Percentiles rank a stretch among this genome's conserved stretches.
Conservation (phyloP, 73 alveolate genomes). For the Uronychia binucleata region DNA sequence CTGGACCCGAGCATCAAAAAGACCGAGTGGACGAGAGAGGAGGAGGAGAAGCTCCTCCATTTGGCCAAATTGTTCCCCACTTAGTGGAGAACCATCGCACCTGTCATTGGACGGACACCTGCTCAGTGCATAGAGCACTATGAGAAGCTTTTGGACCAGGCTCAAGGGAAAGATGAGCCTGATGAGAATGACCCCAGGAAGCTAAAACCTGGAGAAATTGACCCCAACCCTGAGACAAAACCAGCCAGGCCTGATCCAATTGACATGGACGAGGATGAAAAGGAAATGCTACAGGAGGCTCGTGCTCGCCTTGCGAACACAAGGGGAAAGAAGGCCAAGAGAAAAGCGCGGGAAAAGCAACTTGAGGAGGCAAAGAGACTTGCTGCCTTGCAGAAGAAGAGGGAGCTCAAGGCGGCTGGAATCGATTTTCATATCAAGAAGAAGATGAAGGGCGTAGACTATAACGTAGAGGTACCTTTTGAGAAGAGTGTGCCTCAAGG, state of each 20-base stretch:
- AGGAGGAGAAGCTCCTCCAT: conserved; percentile 98
- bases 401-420: conserved; percentile 98
- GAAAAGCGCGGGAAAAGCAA: conserved; percentile 99
- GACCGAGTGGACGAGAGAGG: conserved; percentile 99
- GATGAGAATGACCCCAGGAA: conserved; percentile 98
- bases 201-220: conserved; percentile 99
- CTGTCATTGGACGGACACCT: conserved; percentile 98
- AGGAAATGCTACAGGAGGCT: conserved; percentile 99
- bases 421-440: conserved; percentile 82
- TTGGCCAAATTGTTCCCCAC: conserved; percentile 99
- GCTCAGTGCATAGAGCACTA: conserved; percentile 98
- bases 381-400: conserved; percentile 95
- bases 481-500: conserved; percentile 91
- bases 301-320: conserved; percentile 99
- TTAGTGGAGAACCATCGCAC: conserved; percentile 99
- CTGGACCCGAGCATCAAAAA: conserved; percentile 99
- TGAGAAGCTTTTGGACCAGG: conserved; percentile 97
- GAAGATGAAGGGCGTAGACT: conserved; percentile 91
- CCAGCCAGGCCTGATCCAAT: conserved; percentile 99
- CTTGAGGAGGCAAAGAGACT: conserved; percentile 99
- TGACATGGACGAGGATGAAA: conserved; percentile 99
- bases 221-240: conserved; percentile 99
- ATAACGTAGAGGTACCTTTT: conserved; percentile 95
- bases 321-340: conserved; percentile 99
- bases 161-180: conserved; percentile 93